phyloP scores from a whole-genome alignment of 228 moss, liverwort and hornwort genomes.

The Sphagnum magellanicum region DNA sequence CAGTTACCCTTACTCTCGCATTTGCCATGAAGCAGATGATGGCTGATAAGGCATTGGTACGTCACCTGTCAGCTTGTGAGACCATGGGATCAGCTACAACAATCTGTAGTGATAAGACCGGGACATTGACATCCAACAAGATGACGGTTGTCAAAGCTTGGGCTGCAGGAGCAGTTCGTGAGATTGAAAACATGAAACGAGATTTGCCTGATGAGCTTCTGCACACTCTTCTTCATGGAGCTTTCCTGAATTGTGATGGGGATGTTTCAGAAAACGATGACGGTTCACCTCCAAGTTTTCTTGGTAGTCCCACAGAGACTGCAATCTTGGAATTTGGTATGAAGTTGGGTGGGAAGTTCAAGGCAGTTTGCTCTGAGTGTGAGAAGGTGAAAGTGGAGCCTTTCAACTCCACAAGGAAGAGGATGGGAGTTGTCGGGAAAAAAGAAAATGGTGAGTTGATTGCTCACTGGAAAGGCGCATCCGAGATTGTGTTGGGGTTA shows the following conservation, averaged over 20 bases:
- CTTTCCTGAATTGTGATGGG: conserved; percentile 63
- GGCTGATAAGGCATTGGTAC: conserved; percentile 82
- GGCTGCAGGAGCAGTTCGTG: conserved; percentile 56
- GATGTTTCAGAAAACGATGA: conserved; percentile 45
- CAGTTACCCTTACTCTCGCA: conserved; percentile 93
- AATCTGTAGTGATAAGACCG: conserved; percentile 97
- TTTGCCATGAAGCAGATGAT: conserved; percentile 99
- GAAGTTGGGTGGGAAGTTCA: conserved; percentile 57
- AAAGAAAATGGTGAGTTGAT: conserved; percentile 33
- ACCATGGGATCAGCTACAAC: conserved; percentile 98
- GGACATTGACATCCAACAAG: conserved; percentile 87
- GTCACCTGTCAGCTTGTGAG: conserved; percentile 92
- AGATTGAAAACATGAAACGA: conserved; percentile 22
- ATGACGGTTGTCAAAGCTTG: conserved; percentile 85
- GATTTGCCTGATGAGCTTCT: conserved; percentile 22
- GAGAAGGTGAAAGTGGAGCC: conserved; percentile 76
- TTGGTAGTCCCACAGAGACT: conserved; percentile 88
- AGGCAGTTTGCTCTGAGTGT: conserved; percentile 16
- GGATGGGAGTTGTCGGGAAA: conserved; percentile 67
- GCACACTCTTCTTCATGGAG: conserved; percentile 40
- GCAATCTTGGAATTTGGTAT: conserved; percentile 68
- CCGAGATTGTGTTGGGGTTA: conserved; percentile 65
- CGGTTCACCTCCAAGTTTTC: conserved; percentile 34
- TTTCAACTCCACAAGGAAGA: conserved; percentile 74
- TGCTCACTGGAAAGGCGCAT: conserved; percentile 93